These are phyloP conservation scores for Boletus reticulatus DNA, from an alignment of 768 basidiomycete genomes.

Conservation along the genomic window DNA sequence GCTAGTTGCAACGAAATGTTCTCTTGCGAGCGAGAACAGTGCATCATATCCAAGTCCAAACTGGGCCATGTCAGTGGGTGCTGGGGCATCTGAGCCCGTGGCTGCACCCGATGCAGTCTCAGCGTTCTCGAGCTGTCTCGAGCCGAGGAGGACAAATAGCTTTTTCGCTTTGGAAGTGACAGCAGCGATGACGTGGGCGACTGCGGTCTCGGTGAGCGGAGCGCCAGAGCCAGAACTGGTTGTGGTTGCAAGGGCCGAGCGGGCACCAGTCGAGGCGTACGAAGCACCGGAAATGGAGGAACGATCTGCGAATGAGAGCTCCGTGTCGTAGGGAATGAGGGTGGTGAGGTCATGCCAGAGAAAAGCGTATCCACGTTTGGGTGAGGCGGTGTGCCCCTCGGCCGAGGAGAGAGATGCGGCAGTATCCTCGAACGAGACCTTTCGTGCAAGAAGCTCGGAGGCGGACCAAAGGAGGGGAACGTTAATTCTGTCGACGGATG, in stretches of 20 bases:
- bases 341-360: slow-evolving; percentile 92
- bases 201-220: slow-evolving; percentile 70
- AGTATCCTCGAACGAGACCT: slow-evolving; percentile 24
- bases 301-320: slow-evolving; percentile 67
- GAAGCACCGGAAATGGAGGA: slow-evolving; percentile 55
- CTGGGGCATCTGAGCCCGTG: slow-evolving; percentile 2
- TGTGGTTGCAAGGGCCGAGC: slow-evolving; percentile 24
- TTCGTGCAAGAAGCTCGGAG: slow-evolving; percentile 58
- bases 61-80: slow-evolving; percentile 36
- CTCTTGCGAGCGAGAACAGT: slow-evolving; percentile 71
- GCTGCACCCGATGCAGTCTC: slow-evolving; percentile 17
- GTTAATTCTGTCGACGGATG: slow-evolving; percentile 86
- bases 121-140: slow-evolving; percentile 63
- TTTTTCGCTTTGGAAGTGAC: slow-evolving; percentile 87
- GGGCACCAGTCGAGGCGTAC: slow-evolving; percentile 31
- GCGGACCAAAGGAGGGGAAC: slow-evolving; percentile 82
- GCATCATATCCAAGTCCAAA: slow-evolving; percentile 62
- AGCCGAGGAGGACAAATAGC: slow-evolving; percentile 71
- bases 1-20: slow-evolving; percentile 85
- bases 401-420: not conserved
- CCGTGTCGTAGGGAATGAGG: slow-evolving; percentile 75
- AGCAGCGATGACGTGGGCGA: slow-evolving; percentile 78
- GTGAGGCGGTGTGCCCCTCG: slow-evolving; percentile 10
- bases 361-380: slow-evolving; percentile 61
- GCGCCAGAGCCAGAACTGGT: slow-evolving; percentile 31